phyloP scores from a whole-genome alignment of 2,329 filamentous ascomycete species.

The Colletotrichum tofieldiae region DNA sequence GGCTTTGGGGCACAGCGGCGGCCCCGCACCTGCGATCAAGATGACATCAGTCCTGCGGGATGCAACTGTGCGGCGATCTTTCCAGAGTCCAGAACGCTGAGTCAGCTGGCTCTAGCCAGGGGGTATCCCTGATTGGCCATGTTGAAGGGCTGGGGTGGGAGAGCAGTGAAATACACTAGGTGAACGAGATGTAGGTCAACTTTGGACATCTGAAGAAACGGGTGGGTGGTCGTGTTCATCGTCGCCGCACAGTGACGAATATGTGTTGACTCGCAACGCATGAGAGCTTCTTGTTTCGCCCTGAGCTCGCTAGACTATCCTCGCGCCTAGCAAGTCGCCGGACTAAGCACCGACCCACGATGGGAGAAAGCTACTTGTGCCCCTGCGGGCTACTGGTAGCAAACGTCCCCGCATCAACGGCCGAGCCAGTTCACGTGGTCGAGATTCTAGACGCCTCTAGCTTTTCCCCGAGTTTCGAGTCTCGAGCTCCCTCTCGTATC shows the following conservation, averaged over 20 bases:
- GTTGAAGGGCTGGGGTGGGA: background rate
- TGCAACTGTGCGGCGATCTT: constrained; percentile 33
- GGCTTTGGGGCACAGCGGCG: constrained; percentile 21
- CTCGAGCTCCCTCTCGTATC: background rate
- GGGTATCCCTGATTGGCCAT: constrained; percentile 19
- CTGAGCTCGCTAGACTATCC: background rate
- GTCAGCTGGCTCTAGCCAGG: background rate
- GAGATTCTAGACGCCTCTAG: background rate
- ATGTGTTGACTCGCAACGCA: background rate
- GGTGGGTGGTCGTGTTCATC: background rate
- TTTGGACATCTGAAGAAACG: background rate
- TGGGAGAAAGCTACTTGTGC: background rate
- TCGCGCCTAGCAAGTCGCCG: background rate
- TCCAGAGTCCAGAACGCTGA: constrained; percentile 37
- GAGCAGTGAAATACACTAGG: background rate
- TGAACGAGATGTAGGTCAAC: background rate
- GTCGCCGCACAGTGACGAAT: background rate
- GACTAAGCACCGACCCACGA: background rate
- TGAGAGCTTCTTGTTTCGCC: background rate
- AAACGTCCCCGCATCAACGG: background rate
- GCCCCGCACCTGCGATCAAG: constrained; percentile 29
- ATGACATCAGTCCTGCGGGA: constrained; percentile 41
- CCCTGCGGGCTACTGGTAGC: background rate
- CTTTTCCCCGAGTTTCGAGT: background rate
- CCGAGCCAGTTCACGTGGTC: background rate